phyloP scores from a whole-genome alignment of 192 early-diverging fungal species.

The Thamnidium elegans region DNA sequence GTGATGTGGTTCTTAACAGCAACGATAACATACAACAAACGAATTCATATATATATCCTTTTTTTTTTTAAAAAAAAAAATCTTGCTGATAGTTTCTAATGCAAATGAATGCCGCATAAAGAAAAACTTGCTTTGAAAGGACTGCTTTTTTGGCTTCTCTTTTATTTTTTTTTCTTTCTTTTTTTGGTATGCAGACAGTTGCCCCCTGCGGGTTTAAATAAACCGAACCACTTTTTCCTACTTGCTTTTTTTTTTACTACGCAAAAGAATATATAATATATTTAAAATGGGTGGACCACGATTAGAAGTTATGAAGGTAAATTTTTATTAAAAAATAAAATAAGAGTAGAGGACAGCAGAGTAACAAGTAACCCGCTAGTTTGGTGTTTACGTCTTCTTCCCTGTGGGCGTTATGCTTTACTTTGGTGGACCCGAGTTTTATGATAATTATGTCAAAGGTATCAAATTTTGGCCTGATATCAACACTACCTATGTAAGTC shows the following conservation, averaged over 20 bases:
- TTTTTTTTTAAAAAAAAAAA: not conserved
- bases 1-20: no score
- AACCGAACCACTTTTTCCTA: not conserved
- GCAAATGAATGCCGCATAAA: no score
- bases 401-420: constrained; percentile 49
- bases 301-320: constrained; percentile 46
- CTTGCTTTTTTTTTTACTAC: not conserved
- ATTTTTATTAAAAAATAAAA: not conserved
- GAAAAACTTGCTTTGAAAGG: not conserved
- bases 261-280: not conserved
- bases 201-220: no score
- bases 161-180: not conserved
- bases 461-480: constrained; percentile 45
- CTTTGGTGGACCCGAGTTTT: constrained; percentile 49
- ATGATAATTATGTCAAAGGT: constrained; percentile 42
- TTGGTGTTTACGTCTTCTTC: constrained; percentile 52
- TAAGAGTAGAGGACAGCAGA: not conserved
- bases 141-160: not conserved
- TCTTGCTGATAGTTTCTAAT: no score
- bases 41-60: not conserved
- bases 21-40: no score
- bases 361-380: constrained; percentile 24
- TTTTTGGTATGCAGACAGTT: not conserved
- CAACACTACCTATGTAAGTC: constrained; percentile 32
- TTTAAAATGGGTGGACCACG: constrained; percentile 40